Base-by-base conservation (phyloP, 1,284 basidiomycete genomes). In the Apiotrichum porosum region DNA sequence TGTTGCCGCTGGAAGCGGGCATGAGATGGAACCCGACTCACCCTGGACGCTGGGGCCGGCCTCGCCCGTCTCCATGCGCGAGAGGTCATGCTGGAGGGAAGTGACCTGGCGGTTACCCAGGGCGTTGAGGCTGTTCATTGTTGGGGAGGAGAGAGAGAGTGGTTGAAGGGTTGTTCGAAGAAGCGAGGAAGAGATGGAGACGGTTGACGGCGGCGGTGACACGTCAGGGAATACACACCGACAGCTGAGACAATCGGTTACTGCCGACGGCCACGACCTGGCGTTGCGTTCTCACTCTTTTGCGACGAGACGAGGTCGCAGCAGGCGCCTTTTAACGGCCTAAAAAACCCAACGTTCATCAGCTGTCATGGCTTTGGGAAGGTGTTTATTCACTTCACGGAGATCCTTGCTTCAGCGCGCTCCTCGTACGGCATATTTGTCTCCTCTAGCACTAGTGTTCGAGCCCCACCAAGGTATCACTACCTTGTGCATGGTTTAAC, bases 71-170 rank as follows among this genome's bases (percentile, higher is more conserved):
- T 83, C 81, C 60, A 93, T 77, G 33, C 83, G 80, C 50, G 88
- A 85, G 22, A 97, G 75, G 77, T 97, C 92, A 5, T 85, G 80
- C 61, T 90, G 84, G 45, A 97, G 81, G 1, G 88, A 89, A 63
- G 83, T 84, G 26, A 89, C 88, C 73, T 97, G 92, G 36, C 92
- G 81, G 17, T 93, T 86, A 2, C 91, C 92, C 39, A 88, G 85
- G 1, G 89, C 89, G 76, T 95, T 95, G 21, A 97, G 79, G 26
- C 90, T 91, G 75, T 95, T 93, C 91, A 95, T 93, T 9, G 48
- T 50, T 55, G 31, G 35, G 17, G 33, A 14, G 33, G 34, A 47
- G 4, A 12, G 35, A 31, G 12, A 22, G 34, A 9, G 34, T 31
- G 26, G 18, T 44, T 19, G 22, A 4, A 10, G 34, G 31, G 19